Evolutionary conservation across 2,329 filamentous ascomycete species (phyloP).

Genomic region (Microdochium paspali): DNA sequence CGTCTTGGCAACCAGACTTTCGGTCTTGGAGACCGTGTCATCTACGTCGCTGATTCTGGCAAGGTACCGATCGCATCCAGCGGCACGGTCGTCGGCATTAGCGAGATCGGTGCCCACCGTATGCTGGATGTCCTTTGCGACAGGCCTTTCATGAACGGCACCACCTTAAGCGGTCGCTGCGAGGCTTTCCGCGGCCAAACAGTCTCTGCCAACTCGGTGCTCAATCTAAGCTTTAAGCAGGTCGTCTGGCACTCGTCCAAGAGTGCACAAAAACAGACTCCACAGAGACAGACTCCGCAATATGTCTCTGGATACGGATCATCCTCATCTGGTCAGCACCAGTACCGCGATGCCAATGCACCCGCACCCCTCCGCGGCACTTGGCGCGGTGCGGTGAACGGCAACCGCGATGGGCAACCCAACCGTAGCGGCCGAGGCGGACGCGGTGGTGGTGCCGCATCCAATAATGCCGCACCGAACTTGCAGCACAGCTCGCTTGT

Average conservation of each 20-base stretch:
- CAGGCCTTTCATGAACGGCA: conserved; percentile 92
- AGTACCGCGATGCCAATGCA: conserved; percentile 48
- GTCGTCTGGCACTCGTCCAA: conserved; percentile 57
- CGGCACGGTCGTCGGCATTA: conserved; percentile 92
- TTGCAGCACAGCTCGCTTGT: conserved; percentile 43
- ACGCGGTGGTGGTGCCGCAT: conserved; percentile 25
- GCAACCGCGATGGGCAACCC: conserved; percentile 24
- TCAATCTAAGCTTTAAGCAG: conserved; percentile 80
- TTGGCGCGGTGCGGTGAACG: conserved; percentile 48
- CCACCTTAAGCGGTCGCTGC: conserved; percentile 80
- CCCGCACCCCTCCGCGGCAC: conserved; percentile 45
- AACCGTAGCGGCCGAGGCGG: conserved; percentile 22
- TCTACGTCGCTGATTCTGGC: conserved; percentile 86
- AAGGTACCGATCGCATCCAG: conserved; percentile 88
- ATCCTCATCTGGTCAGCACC: conserved; percentile 44
- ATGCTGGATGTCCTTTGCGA: conserved; percentile 92
- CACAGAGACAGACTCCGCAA: conserved; percentile 22
- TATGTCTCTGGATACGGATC: conserved; percentile 20
- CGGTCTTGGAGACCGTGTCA: conserved; percentile 76
- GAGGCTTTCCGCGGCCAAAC: conserved; percentile 92
- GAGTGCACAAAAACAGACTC: conserved; percentile 43
- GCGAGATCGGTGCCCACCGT: conserved; percentile 71
- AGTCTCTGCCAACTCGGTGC: conserved; percentile 74
- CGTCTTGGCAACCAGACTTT: conserved; percentile 80
- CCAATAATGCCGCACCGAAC: no score